Base-by-base conservation (phyloP, 805 yeast genomes). In the Schwanniomyces polymorphus region DNA sequence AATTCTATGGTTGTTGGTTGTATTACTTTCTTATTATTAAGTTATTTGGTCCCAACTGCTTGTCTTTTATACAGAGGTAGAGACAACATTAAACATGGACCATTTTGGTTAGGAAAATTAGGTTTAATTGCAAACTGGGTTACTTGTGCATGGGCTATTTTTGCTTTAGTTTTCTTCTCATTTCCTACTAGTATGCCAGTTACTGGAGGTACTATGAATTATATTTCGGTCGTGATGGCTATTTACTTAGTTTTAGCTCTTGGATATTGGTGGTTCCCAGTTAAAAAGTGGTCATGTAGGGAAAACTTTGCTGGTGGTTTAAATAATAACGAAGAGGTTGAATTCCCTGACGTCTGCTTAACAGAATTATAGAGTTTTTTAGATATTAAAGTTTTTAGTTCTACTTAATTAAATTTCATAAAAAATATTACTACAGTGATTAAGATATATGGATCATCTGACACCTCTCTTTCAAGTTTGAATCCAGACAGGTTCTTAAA, bases 171-270 rank as follows among this genome's bases (percentile, higher is more conserved):
- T 2, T 81, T 85, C 64, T 85, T 79, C 69, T 80, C 82, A 39
- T 80, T 85, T 70, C 91, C 91, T 27, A 66, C 81, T 23, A 68
- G 68, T 9, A 72, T 80, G 78, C 91, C 91, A 2, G 90, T 76
- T 2, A 70, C 74, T 2, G 76, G 74, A 29, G 78, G 79, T 35
- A 74, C 76, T 51, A 86, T 86, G 91, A 86, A 86, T 61, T 86
- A 86, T 54, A 82, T 84, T 12, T 63, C 78, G 27, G 86, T 77
- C 7, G 86, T 81, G 16, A 68, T 78, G 48, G 78, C 66, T 17
- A 60, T 66, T 31, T 71, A 68, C 54, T 51, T 68, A 16, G 49
- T 66, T 23, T 67, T 65, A 59, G 59, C 70, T 9, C 50, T 70
- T 51, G 72, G 55, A 12, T 72, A 70, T 59, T 72, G 76, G 76